Evolutionary conservation across 2,329 filamentous ascomycete species (phyloP).

Genomic region (Graphilbum ipis-grandicollis): DNA sequence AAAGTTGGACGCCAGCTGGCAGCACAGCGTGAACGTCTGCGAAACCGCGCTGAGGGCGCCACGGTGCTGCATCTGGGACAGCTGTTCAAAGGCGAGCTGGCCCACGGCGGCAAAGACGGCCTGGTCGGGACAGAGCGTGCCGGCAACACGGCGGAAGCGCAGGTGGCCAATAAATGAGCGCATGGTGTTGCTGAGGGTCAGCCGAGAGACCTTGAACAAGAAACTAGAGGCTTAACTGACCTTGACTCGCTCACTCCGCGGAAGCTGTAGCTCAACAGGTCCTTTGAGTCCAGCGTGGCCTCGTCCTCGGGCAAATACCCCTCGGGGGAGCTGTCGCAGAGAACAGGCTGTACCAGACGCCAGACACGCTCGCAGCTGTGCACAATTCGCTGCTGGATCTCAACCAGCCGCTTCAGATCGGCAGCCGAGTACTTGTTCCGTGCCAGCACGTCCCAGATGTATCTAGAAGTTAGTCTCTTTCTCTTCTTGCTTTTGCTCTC

Average conservation of each 20-base stretch:
- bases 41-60: conserved; percentile 90
- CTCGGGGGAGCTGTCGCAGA: conserved; percentile 91
- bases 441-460: conserved; percentile 34
- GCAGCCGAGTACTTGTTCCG: conserved; percentile 20
- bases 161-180: conserved; percentile 40
- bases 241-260: conserved; percentile 88
- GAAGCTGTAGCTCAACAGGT: conserved; percentile 87
- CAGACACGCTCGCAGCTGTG: conserved; percentile 53
- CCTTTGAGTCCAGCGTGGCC: conserved; percentile 64
- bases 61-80: conserved; percentile 69
- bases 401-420: conserved; percentile 18
- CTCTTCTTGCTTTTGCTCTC: too few relatives aligned
- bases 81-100: conserved; percentile 60
- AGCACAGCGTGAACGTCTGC: conserved; percentile 70
- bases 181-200: too few relatives aligned
- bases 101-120: conserved; percentile 50
- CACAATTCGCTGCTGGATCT: conserved; percentile 38
- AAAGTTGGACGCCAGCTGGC: conserved; percentile 40
- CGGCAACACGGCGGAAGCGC: conserved; percentile 25
- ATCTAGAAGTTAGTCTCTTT: conserved; percentile 16
- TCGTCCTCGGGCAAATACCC: conserved; percentile 63
- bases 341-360: conserved; percentile 53
- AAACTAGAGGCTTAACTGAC: too few relatives aligned
- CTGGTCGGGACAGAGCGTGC: conserved; percentile 27
- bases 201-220: too few relatives aligned